Conservation (phyloP, 768 basidiomycete genomes). For the Rhodotorula paludigena region DNA sequence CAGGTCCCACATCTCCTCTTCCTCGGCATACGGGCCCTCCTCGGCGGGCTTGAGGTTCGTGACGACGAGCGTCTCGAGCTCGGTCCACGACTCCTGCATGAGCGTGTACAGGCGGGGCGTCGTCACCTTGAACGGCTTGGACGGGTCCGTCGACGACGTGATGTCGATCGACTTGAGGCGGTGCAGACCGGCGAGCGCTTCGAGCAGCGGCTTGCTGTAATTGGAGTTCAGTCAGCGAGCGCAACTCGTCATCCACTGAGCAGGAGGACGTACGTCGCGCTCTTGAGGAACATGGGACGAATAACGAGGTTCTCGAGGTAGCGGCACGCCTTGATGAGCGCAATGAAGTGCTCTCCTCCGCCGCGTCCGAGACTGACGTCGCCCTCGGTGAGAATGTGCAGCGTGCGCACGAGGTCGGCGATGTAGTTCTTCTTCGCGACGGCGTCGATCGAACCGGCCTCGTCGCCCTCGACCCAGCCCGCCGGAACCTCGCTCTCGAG, state of each 20-base stretch:
- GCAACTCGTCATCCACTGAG: no score
- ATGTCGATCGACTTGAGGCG: conserved; percentile 25
- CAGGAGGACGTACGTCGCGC: conserved; percentile 21
- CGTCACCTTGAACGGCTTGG: conserved; percentile 22
- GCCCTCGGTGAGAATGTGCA: not conserved
- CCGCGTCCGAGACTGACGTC: not conserved
- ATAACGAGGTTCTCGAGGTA: conserved; percentile 18
- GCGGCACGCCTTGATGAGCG: conserved; percentile 3
- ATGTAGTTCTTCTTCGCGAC: conserved; percentile 17
- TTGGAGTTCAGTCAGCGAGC: not conserved
- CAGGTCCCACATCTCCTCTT: conserved; percentile 20
- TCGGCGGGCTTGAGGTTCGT: not conserved
- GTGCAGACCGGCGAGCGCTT: conserved; percentile 4
- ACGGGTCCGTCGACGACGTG: not conserved
- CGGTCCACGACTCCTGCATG: conserved; percentile 5
- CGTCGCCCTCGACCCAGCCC: conserved; percentile 13
- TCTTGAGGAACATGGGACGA: conserved; percentile 13
- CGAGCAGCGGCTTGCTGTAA: conserved; percentile 26
- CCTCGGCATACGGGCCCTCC: conserved; percentile 5
- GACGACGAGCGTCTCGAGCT: conserved; percentile 18
- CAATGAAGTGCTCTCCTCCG: conserved; percentile 18
- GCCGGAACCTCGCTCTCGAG: conserved; percentile 11
- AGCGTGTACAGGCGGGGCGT: conserved; percentile 20
- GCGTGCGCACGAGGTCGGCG: not conserved
- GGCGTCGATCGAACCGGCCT: not conserved